Evolutionary conservation across 371 early-diverging fungal species (phyloP), one percentile per base, ranked within the genome.

Genomic region (Modicella reniformis): DNA sequence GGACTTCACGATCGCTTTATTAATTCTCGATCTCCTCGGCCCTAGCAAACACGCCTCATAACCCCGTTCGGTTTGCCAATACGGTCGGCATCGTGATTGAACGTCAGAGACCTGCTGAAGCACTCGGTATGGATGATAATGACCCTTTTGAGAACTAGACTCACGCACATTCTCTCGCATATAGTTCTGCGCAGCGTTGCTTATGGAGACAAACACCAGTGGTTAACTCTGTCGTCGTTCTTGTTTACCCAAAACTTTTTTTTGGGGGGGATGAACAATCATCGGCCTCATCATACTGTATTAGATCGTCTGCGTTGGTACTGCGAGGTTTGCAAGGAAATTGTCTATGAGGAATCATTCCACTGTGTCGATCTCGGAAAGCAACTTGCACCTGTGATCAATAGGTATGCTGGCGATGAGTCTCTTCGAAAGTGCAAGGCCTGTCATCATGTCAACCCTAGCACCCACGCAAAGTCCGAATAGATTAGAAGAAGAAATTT

Each of bases 61-160:
- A 95, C 80, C 98, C 98, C 13, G 91, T 94, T 40, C 87, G 98
- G 29, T 96, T 91, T 73, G 93, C 87, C 19, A 82, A 97, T 68
- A 96, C 97, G 1, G 85, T 98, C 54, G 98, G 98, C n/a, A 77
- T 98, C 30, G 98, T 98, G 6, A 85, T 97, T 63, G 98, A 98
- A 80, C 87, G 92, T 69, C 91, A 92, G 57, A 80, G 98, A 33
- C 87, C 89, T 19, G 86, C 90, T 5, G 91, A 90, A 56, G 85
- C 90, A 25, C 86, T 86, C 61, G 97, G 94, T 88, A 86, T 80
- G 81, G 40, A 6, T 19, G 10, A 49, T 23, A 49, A 49, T 37
- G 17, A 23, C 13, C 8, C 13, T 29, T 44, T 25, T 55, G n/a
- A n/a, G n/a, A n/a, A n/a, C n/a, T n/a, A n/a, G n/a, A n/a, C n/a